Evolutionary conservation across 352 stramenopile genomes (phyloP).

Genomic region (Globisporangium apiculatum): DNA sequence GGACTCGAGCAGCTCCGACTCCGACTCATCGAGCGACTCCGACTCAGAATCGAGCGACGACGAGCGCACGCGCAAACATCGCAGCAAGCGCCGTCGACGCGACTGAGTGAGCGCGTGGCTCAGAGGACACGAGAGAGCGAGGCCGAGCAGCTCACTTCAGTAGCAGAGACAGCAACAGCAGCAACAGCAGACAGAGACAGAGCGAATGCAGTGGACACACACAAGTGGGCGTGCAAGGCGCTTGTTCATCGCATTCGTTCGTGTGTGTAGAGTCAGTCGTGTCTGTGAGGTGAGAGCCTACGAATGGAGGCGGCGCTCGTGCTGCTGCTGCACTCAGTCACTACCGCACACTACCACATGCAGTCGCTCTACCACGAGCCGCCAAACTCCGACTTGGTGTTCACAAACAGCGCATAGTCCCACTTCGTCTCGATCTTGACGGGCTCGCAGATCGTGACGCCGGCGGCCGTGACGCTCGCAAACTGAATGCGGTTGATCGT

Average conservation of each 20-base stretch:
- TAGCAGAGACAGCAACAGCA: neutral
- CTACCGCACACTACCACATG: neutral
- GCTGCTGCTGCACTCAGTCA: too few species aligned
- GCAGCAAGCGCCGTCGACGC: slow-evolving; percentile 32
- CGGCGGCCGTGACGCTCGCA: slow-evolving; percentile 89
- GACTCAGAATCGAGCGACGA: slow-evolving; percentile 13
- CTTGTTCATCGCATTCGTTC: too few species aligned
- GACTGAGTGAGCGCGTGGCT: slow-evolving; percentile 16
- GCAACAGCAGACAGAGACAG: neutral
- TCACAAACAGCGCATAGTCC: slow-evolving; percentile 84
- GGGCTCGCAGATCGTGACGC: slow-evolving; percentile 90
- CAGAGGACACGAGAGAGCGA: neutral
- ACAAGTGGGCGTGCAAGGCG: too few species aligned
- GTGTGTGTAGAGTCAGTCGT: too few species aligned
- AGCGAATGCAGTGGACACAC: too few species aligned
- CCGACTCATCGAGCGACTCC: slow-evolving; percentile 20
- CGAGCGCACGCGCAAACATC: slow-evolving; percentile 13
- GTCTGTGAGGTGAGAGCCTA: too few species aligned
- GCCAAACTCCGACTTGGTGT: slow-evolving; percentile 85
- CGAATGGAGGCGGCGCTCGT: too few species aligned
- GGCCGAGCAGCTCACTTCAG: too few species aligned
- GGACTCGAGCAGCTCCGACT: slow-evolving; percentile 8
- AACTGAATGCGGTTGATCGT: slow-evolving; percentile 98
- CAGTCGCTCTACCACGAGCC: slow-evolving; percentile 73
- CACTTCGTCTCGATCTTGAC: slow-evolving; percentile 95